Base-by-base conservation (phyloP, 2,329 filamentous ascomycete species). In the Cytospora mali region DNA sequence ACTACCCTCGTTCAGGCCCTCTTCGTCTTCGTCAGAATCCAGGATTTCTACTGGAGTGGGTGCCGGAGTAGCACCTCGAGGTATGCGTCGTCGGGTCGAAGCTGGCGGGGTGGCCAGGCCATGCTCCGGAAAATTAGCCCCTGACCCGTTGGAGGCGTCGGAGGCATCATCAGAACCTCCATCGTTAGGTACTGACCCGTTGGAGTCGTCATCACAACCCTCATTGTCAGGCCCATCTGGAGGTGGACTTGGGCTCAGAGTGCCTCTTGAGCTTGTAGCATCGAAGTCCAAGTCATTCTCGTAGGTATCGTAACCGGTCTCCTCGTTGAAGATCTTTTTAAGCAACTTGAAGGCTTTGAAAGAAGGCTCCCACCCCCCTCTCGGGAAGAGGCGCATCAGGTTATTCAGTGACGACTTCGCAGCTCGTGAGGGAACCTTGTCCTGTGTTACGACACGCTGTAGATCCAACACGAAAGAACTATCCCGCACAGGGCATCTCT, bases 401-500 rank as follows among this genome's bases (percentile, higher is more conserved):
- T 28, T 27, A 14, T 10, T 5, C 7, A 35, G n/a, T 5, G 11
- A 11, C 6, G 35, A 48, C 1, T 48, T 60, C 23, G 25, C 27
- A 2, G 1, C 11, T 3, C 39, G 27, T n/a, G 3, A 1, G 11
- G 50, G 35, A 7, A 48, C 28, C 11, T 60, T 60, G 4, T 14
- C 9, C n/a, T 54, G 49, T 1, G 57, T 60, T 0, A 2, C 2
- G 0, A 11, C 28, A 0, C 58, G 21, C 16, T 60, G 7, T 1
- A 60, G 1, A 6, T 60, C 58, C 1, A 48, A 6, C 0, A 21
- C 11, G 14, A 60, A 60, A 4, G 35, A 48, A 5, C 7, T n/a
- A 13, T 60, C 58, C 1, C 58, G 27, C 5, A 60, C 39, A 46
- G 42, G n/a, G 42, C 23, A n/a, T 46, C 42, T 21, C 42, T 46